Evolutionary conservation across 169 alveolate species (phyloP), one percentile per base, ranked within the genome.

Genomic region (Plasmodium sp.): DNA sequence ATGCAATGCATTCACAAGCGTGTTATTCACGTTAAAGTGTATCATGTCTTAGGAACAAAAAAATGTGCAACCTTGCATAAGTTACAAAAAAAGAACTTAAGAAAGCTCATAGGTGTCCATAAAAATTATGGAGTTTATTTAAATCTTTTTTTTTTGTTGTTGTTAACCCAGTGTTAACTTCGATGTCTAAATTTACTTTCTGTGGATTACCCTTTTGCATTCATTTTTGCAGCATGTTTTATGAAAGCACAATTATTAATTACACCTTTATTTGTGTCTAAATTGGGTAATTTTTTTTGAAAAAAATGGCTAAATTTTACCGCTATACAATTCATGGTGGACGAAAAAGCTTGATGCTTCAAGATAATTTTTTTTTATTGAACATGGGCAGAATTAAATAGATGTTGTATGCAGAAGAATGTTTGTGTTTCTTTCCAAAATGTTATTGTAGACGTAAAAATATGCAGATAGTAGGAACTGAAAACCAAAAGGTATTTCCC

Each of bases 401-500:
- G 77, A 67, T 31, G 74, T 51, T 43, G 18, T 39, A 80, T 31
- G 56, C 34, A 80, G 58, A 80, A 80, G 58, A 16, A n/a, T 43
- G n/a, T 36, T 80, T 80, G 72, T 36, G 14, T 43, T 80, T 22
- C 51, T 27, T 45, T 80, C 84, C 41, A 80, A 80, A 22, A 36
- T 1, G 31, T n/a, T 80, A 43, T 80, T 43, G 34, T 45, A 39
- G 41, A 43, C 22, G 12, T 36, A 43, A 80, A 80, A 80, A 16
- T 16, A 33, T 43, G 22, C n/a, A 45, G 84, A 33, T 41, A 80
- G 4, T 18, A 51, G 77, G 77, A 67, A 67, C n/a, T 67, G 56
- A 80, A 80, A 80, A 80, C 33, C 33, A 80, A 80, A 41, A 43
- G 48, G 41, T 80, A 80, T 80, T 80, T 33, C 34, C 58, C 34